phyloP scores from a whole-genome alignment of 2,329 filamentous ascomycete genomes.

The Colletotrichum echinochloae region DNA sequence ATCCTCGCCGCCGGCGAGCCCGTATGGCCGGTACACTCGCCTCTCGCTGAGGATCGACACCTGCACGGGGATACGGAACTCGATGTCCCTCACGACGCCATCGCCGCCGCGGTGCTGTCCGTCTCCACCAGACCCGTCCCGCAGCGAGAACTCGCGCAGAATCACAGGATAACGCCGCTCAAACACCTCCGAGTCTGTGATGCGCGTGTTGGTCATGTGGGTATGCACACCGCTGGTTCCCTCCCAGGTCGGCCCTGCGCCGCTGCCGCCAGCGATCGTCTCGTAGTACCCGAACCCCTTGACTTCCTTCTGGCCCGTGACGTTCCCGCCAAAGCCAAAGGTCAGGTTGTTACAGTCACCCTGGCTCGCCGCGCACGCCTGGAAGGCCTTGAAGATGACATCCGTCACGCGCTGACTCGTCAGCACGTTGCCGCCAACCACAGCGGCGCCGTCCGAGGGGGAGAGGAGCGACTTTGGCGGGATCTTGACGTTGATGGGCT shows the following conservation, averaged over 20 bases:
- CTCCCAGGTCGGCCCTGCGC: conserved; percentile 70
- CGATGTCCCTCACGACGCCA: conserved; percentile 81
- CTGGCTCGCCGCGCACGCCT: conserved; percentile 82
- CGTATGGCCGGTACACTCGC: conserved; percentile 82
- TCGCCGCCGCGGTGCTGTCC: conserved; percentile 79
- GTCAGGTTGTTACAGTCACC: conserved; percentile 88
- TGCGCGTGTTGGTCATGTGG: conserved; percentile 82
- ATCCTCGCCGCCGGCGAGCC: conserved; percentile 84
- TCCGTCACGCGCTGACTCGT: conserved; percentile 59
- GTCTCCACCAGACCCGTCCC: conserved; percentile 71
- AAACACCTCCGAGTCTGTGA: conserved; percentile 66
- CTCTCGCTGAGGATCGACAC: conserved; percentile 83
- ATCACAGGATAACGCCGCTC: conserved; percentile 75
- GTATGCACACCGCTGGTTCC: conserved; percentile 59
- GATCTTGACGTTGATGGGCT: conserved; percentile 80
- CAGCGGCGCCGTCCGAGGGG: conserved; percentile 80
- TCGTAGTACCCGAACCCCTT: conserved; percentile 67
- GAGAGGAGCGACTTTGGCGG: conserved; percentile 79
- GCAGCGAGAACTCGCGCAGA: conserved; percentile 75
- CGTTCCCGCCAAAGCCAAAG: conserved; percentile 75
- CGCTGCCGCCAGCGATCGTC: conserved; percentile 73
- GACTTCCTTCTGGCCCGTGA: conserved; percentile 51
- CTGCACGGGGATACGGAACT: conserved; percentile 81
- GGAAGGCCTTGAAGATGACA: conserved; percentile 75
- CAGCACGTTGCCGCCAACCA: conserved; percentile 83